phyloP scores from a whole-genome alignment of 2,329 filamentous ascomycete species.

The Cercospora sojina region DNA sequence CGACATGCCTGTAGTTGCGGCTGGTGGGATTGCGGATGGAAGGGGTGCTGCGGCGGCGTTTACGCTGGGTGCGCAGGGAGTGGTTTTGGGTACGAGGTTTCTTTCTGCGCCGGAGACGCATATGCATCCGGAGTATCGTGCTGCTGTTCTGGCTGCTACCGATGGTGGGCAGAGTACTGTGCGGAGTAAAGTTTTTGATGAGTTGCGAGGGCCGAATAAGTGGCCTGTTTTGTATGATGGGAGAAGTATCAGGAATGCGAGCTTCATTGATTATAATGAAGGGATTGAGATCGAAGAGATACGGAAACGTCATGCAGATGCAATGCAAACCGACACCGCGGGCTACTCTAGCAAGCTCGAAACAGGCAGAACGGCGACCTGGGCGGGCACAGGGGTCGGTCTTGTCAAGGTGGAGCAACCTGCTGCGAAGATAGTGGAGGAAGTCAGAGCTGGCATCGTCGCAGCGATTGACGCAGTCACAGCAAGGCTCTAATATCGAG shows the following conservation, averaged over 20 bases:
- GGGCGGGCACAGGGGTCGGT: conserved; percentile 56
- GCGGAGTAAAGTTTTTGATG: conserved; percentile 54
- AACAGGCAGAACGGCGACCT: conserved; percentile 58
- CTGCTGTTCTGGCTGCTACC: conserved; percentile 46
- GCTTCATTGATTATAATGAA: conserved; percentile 43
- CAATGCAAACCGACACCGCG: conserved; percentile 49
- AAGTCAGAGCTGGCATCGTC: conserved; percentile 39
- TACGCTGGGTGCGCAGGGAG: conserved; percentile 53
- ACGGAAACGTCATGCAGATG: conserved; percentile 47
- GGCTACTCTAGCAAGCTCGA: conserved; percentile 48
- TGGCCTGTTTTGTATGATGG: conserved; percentile 61
- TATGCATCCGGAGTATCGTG: conserved; percentile 44
- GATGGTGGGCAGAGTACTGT: conserved; percentile 55
- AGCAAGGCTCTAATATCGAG: neutral
- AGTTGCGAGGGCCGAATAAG: conserved; percentile 53
- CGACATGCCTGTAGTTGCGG: conserved; percentile 56
- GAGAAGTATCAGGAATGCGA: conserved; percentile 57
- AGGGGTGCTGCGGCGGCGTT: conserved; percentile 57
- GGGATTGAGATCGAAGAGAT: conserved; percentile 46
- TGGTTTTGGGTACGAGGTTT: conserved; percentile 64
- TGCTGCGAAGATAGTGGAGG: conserved; percentile 54
- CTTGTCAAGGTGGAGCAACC: conserved; percentile 52
- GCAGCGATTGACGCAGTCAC: conserved; percentile 1
- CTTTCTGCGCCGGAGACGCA: conserved; percentile 50
- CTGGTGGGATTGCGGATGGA: conserved; percentile 55